These are phyloP conservation scores for Didymellaceae sp. DNA, from an alignment of 2,329 filamentous ascomycete species.

Conservation along the genomic window DNA sequence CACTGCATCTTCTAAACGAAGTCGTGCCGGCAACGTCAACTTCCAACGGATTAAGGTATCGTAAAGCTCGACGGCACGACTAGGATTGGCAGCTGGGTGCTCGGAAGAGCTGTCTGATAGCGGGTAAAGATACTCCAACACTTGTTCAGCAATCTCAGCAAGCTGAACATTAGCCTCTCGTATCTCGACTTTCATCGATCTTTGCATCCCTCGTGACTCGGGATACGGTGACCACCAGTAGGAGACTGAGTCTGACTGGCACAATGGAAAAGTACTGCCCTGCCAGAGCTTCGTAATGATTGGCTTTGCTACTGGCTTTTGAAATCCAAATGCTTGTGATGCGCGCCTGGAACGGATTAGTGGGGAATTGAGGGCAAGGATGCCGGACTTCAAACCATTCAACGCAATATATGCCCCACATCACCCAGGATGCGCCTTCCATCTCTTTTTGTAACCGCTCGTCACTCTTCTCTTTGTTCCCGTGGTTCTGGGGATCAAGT, in stretches of 20 bases:
- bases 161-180: neutral
- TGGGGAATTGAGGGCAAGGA: neutral
- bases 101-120: neutral
- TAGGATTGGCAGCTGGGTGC: neutral
- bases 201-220: neutral
- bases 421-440: neutral
- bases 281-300: neutral
- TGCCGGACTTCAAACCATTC: neutral
- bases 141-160: neutral
- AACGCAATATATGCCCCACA: conserved; percentile 1
- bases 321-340: neutral
- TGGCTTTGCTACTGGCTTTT: neutral
- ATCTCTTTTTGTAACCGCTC: neutral
- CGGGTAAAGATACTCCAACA: neutral
- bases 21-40: neutral
- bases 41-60: neutral
- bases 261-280: neutral
- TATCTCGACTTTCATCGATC: conserved; percentile 1
- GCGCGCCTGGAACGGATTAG: neutral
- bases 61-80: neutral
- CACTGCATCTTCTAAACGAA: neutral
- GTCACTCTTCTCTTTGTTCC: neutral
- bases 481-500: neutral
- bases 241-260: neutral
- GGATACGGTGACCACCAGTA: conserved; percentile 2